A percentile compares a stretch with the other conserved stretches of the same genome.
phyloP scores from a whole-genome alignment of 371 early-diverging fungal species.

The Mortierella sp. region DNA sequence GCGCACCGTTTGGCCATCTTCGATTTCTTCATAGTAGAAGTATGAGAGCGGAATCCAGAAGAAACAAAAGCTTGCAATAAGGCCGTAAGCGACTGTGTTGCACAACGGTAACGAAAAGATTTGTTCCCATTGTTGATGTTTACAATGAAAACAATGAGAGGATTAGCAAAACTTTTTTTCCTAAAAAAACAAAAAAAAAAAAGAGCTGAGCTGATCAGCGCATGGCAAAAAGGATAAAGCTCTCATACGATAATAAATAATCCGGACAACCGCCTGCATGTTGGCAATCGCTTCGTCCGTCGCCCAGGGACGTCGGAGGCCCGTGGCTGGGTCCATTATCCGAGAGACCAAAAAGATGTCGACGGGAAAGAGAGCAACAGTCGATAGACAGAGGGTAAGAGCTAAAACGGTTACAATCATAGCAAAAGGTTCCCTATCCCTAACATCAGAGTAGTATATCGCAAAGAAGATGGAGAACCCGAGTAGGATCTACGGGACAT shows the following conservation, averaged over 20 bases:
- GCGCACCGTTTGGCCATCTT: not conserved
- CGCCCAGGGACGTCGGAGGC: conserved; percentile 75
- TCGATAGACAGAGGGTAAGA: conserved; percentile 66
- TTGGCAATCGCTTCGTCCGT: conserved; percentile 62
- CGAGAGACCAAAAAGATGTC: conserved; percentile 79
- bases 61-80: not conserved
- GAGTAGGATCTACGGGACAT: conserved; percentile 57
- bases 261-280: conserved; percentile 61
- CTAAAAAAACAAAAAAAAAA: not conserved
- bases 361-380: conserved; percentile 70
- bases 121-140: conserved; percentile 28
- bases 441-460: conserved; percentile 67
- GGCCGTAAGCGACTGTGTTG: not conserved
- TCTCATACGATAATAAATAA: conserved; percentile 68
- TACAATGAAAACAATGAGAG: too few species aligned
- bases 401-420: conserved; percentile 65
- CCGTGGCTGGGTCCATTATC: conserved; percentile 67
- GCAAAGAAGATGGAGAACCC: conserved; percentile 65
- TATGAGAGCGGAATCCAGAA: conserved; percentile 1
- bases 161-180: conserved; percentile 10
- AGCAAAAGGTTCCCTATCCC: conserved; percentile 69
- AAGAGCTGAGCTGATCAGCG: conserved; percentile 13
- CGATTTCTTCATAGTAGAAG: conserved; percentile 1
- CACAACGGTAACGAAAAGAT: too few species aligned
- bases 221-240: not conserved